Base-by-base conservation (phyloP, 768 basidiomycete species). In the Panellus pusillus region DNA sequence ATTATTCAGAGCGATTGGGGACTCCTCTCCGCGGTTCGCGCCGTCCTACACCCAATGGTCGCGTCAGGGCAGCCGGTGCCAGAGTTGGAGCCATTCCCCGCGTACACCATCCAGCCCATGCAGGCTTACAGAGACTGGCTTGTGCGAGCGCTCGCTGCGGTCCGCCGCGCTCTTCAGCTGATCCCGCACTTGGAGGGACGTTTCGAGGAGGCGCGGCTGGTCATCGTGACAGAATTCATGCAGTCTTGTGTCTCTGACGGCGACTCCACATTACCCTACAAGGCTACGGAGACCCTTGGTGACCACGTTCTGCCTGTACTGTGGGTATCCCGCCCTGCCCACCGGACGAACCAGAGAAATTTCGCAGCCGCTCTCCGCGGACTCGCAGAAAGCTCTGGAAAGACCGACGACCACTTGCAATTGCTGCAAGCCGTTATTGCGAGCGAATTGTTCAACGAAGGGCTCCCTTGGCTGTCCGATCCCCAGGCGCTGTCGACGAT, bases 381-480 rank as follows among this genome's bases (percentile, higher is more conserved):
- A 3, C 41, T 61, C 19, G 44, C 49, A n/a, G 44, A 54, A 19
- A 18, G 8, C 20, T n/a, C 40, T n/a, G 45, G 27, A 1, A 27
- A 20, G 4, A 18, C 48, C 1, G 11, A 13, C 15, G 51, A 61
- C 6, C 55, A 51, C 15, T 17, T 42, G 27, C 35, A 18, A 11
- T 43, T 57, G 15, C 39, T 56, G 24, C 37, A 50, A 11, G 35
- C 42, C 11, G 20, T 50, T 7, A 50, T 61, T 15, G 31, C 11
- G 14, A 50, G 47, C 9, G 19, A 36, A 5, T 35, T 61, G 0
- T 61, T 61, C 37, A 53, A 39, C 12, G 55, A 57, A 1, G 49
- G 17, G 9, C 49, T 61, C 5, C 59, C 59, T 17, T 61, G 59
- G 59, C 32, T 61, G 41, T 32, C 50, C 32, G 55, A 61, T 44